Base-by-base conservation (phyloP, 371 early-diverging fungal species). In the Fennellomyces sp. region DNA sequence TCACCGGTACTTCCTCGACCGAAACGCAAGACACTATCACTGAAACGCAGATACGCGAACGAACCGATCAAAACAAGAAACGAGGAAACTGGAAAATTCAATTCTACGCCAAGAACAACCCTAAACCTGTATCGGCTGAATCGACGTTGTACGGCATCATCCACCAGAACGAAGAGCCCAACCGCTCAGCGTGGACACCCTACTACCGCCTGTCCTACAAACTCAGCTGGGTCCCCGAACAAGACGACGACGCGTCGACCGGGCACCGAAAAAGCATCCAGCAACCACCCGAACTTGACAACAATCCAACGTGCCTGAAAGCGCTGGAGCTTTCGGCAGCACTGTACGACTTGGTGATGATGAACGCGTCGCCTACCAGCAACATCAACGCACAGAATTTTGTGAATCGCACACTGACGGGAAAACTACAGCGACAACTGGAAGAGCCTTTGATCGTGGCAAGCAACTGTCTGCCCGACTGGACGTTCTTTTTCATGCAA, bases 361-460 rank as follows among this genome's bases (percentile, higher is more conserved):
- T n/a, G n/a, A n/a, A n/a, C n/a, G n/a, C n/a, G n/a, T n/a, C n/a
- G n/a, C n/a, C n/a, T n/a, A n/a, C n/a, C 5, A 45, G n/a, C 21
- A 5, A 23, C 6, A 5, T 45, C 5, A 3, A 45, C n/a, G 23
- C 12, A 17, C 21, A 45, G 3, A 45, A 25, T 21, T 39, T 54
- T 54, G 28, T 84, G 63, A 95, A 92, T 69, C 80, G 79, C 45
- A 92, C 90, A 68, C 64, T 96, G 23, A 82, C 91, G 0, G 89
- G 91, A 30, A 95, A 95, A 68, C 69, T 93, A 19, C 83, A 82
- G 25, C 84, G 92, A 0, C 95, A 95, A 56, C 61, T 95, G 28
- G 88, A 91, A 66, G 94, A 95, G 56, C 91, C 93, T 2, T 78
- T 95, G 33, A 88, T 94, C 52, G 93, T 94, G 0, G 92, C 91